Evolutionary conservation across 805 yeast genomes (phyloP).

Genomic region (Pichia rugopelliculosa): DNA sequence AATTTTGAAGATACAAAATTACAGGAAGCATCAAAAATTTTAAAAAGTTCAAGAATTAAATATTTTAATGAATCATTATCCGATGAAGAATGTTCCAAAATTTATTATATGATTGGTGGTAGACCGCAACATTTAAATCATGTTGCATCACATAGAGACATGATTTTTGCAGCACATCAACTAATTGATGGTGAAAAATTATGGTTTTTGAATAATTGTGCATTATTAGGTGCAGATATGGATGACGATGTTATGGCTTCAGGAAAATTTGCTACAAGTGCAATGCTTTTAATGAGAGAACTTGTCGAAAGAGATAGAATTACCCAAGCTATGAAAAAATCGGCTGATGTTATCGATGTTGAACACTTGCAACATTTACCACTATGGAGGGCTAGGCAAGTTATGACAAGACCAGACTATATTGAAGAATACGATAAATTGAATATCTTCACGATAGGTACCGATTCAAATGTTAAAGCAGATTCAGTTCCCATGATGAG

Average conservation of each 20-base stretch:
- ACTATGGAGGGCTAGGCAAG: slow-evolving; percentile 74
- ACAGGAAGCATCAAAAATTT: slow-evolving; percentile 45
- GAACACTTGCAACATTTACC: slow-evolving; percentile 60
- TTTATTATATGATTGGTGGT: slow-evolving; percentile 72
- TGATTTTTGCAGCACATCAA: slow-evolving; percentile 55
- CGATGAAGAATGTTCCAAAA: slow-evolving; percentile 28
- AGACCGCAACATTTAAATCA: slow-evolving; percentile 76
- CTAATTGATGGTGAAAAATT: slow-evolving; percentile 75
- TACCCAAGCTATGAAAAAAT: slow-evolving; percentile 19
- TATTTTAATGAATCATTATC: slow-evolving; percentile 34
- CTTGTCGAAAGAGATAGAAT: slow-evolving; percentile 61
- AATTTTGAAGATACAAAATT: slow-evolving; percentile 59
- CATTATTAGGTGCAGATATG: slow-evolving; percentile 67
- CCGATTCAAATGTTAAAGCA: slow-evolving; percentile 64
- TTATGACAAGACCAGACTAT: slow-evolving; percentile 80
- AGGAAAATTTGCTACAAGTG: slow-evolving; percentile 68
- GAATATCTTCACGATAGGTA: slow-evolving; percentile 74
- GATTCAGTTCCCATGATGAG: slow-evolving; percentile 88
- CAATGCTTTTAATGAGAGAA: slow-evolving; percentile 64
- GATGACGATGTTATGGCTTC: slow-evolving; percentile 85
- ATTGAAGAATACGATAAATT: slow-evolving; percentile 68
- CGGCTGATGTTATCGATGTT: slow-evolving; percentile 5
- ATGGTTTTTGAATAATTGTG: slow-evolving; percentile 82
- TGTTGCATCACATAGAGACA: slow-evolving; percentile 52
- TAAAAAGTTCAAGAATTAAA: slow-evolving; percentile 42